Conservation (phyloP, 768 basidiomycete species). For the Calocera cornea region DNA sequence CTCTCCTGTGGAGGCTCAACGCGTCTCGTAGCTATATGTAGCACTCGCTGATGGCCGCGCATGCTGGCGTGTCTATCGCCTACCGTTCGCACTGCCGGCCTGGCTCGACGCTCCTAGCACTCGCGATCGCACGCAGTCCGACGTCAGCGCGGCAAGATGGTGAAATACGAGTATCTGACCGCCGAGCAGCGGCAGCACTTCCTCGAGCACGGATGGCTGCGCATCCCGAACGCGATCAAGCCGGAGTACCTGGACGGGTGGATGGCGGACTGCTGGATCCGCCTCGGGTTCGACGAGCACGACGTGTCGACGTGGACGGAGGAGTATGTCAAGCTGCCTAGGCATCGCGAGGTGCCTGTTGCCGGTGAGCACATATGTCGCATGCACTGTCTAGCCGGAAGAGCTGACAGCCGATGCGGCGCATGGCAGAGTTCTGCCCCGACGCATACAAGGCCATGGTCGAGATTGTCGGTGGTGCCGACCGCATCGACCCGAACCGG, state of each 20-base stretch:
- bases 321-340: slow-evolving; percentile 14
- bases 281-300: slow-evolving; percentile 14
- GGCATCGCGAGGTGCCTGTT: slow-evolving; percentile 15
- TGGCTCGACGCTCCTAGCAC: too few species aligned
- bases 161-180: slow-evolving; percentile 10
- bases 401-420: too few species aligned
- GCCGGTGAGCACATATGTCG: background rate
- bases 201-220: slow-evolving; percentile 16
- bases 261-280: slow-evolving; percentile 14
- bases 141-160: background rate
- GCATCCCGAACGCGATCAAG: slow-evolving; percentile 15
- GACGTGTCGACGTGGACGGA: slow-evolving; percentile 17
- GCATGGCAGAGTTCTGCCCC: slow-evolving; percentile 16
- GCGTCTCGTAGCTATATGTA: background rate
- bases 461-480: slow-evolving; percentile 18
- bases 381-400: background rate
- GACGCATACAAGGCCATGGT: slow-evolving; percentile 15
- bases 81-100: too few species aligned
- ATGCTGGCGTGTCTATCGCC: background rate
- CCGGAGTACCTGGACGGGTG: slow-evolving; percentile 13
- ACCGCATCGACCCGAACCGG: slow-evolving; percentile 14
- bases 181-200: slow-evolving; percentile 13
- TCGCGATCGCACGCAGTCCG: too few species aligned
- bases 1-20: background rate
- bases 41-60: background rate